phyloP scores from a whole-genome alignment of 306 rosid species.

The Vigna mungo region DNA sequence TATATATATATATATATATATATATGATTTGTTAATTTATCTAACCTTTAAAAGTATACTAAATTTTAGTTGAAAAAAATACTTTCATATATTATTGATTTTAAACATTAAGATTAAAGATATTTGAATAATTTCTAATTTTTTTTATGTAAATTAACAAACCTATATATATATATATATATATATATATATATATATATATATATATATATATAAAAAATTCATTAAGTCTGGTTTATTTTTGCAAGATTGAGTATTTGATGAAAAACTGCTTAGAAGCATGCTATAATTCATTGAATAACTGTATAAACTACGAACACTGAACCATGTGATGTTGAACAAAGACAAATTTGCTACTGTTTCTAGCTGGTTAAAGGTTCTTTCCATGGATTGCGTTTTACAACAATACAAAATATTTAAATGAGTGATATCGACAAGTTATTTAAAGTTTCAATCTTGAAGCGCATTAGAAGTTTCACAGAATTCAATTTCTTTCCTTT shows the following conservation, averaged over 20 bases:
- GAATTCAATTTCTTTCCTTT: constrained; percentile 65
- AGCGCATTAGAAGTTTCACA: constrained; percentile 66
- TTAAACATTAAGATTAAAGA: too few relatives aligned
- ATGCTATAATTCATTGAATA: background rate
- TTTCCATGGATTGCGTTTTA: background rate
- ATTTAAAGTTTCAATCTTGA: constrained; percentile 49
- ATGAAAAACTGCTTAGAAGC: background rate
- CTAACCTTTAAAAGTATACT: too few relatives aligned
- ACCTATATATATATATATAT: too few relatives aligned
- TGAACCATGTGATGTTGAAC: background rate
- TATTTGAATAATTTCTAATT: too few relatives aligned
- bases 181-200: too few relatives aligned
- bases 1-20: too few relatives aligned
- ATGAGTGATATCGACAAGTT: background rate
- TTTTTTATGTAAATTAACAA: too few relatives aligned
- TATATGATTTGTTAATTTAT: too few relatives aligned
- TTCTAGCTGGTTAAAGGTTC: constrained; percentile 26
- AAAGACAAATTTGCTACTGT: background rate
- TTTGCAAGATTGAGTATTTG: background rate
- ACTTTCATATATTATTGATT: too few relatives aligned
- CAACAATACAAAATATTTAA: background rate
- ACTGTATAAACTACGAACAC: background rate
- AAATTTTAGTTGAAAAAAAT: too few relatives aligned
- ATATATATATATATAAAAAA: too few relatives aligned
- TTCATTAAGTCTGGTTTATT: too few relatives aligned